These are phyloP conservation scores for Carnegiea gigantea DNA, from an alignment of 179 eudicot species.

Conservation along the genomic window DNA sequence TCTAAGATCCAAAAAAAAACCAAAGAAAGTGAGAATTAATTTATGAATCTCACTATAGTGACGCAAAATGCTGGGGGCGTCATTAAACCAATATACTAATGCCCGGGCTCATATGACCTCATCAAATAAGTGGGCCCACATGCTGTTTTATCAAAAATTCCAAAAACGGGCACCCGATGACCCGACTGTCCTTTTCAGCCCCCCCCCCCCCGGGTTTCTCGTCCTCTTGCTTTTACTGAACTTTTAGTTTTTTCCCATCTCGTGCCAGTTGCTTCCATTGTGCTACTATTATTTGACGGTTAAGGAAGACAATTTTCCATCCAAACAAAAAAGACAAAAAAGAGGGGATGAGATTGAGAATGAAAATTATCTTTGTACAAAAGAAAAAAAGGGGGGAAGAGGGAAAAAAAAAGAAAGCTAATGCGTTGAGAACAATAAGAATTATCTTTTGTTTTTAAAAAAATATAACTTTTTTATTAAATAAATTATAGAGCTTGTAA, in stretches of 20 bases:
- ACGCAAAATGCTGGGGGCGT: neutral
- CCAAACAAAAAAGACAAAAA: too few species aligned
- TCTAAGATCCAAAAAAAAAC: too few species aligned
- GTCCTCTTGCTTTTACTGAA: neutral
- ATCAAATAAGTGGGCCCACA: neutral
- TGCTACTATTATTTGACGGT: neutral
- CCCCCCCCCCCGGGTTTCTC: too few species aligned
- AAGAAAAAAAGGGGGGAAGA: too few species aligned
- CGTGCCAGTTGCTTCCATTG: neutral
- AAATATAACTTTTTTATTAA: too few species aligned
- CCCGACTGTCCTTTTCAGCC: neutral
- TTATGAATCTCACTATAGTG: neutral
- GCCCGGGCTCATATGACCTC: constrained; percentile 1
- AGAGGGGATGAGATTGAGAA: too few species aligned
- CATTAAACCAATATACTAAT: neutral
- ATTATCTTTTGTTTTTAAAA: too few species aligned
- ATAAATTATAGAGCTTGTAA: too few species aligned
- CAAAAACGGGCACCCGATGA: neutral
- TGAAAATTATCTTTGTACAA: too few species aligned
- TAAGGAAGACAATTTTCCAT: neutral
- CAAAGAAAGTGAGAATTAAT: too few species aligned
- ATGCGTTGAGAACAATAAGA: too few species aligned
- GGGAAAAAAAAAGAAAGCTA: too few species aligned
- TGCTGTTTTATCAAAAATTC: neutral
- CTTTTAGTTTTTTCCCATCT: neutral